Evolutionary conservation across 495 filamentous ascomycete species (phyloP).

Genomic region (Talaromyces trachyspermus): DNA sequence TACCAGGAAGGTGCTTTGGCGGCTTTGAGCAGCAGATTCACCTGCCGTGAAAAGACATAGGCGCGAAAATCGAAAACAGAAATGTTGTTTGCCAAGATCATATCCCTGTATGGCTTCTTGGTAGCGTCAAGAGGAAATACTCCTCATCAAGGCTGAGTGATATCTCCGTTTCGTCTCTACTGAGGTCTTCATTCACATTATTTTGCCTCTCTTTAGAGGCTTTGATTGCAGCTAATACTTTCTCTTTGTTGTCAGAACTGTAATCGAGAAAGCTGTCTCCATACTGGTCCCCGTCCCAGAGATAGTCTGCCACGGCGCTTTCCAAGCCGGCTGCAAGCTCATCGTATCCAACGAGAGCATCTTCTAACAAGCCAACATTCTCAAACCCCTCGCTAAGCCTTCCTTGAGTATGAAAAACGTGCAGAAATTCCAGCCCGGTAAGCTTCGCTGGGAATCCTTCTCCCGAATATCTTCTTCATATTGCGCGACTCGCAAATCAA

Average conservation of each 20-base stretch:
- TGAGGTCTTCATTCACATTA: not conserved
- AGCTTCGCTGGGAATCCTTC: conserved; percentile 75
- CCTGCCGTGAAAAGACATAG: conserved; percentile 88
- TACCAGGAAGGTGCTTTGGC: conserved; percentile 51
- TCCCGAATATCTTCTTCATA: conserved; percentile 97
- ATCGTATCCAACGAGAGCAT: conserved; percentile 87
- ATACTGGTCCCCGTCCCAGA: conserved; percentile 48
- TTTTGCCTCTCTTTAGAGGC: conserved; percentile 8
- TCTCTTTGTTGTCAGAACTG: conserved; percentile 62
- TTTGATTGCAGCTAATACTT: conserved; percentile 43
- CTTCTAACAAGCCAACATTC: conserved; percentile 91
- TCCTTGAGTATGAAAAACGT: conserved; percentile 98
- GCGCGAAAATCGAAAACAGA: conserved; percentile 95
- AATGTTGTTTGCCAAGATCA: conserved; percentile 91
- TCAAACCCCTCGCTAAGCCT: conserved; percentile 86
- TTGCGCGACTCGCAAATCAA: conserved; percentile 83
- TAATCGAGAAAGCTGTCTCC: conserved; percentile 57
- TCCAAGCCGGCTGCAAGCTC: conserved; percentile 83
- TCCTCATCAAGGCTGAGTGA: conserved; percentile 24
- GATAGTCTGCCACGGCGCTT: conserved; percentile 69
- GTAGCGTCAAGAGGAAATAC: conserved; percentile 54
- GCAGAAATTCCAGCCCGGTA: conserved; percentile 98
- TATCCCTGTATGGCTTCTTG: conserved; percentile 80
- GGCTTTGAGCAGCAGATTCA: conserved; percentile 73
- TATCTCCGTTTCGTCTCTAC: conserved; percentile 6